Evolutionary conservation across 2,329 filamentous ascomycete genomes (phyloP).

Genomic region (Septoria petroselini): DNA sequence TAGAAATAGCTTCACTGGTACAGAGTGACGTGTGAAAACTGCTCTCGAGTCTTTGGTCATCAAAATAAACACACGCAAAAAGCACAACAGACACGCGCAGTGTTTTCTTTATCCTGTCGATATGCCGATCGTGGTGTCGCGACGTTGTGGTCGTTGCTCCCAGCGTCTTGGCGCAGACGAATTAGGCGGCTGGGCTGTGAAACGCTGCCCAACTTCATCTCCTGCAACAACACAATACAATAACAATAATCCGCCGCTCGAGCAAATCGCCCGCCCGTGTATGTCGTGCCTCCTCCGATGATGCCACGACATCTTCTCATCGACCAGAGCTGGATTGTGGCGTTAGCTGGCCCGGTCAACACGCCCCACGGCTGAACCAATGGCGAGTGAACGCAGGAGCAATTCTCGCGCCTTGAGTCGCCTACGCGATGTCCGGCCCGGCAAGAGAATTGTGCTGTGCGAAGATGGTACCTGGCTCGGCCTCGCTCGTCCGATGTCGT

Average conservation of each 20-base stretch:
- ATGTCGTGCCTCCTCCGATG: neutral
- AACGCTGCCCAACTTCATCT: constrained; percentile 13
- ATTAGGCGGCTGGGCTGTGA: constrained; percentile 6
- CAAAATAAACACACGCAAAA: no score
- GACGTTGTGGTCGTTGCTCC: neutral
- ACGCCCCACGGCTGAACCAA: constrained; percentile 15
- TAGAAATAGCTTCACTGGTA: no score
- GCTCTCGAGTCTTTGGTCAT: no score
- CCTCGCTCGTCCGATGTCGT: neutral
- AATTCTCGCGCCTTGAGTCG: constrained; percentile 13
- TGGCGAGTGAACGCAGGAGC: constrained; percentile 8
- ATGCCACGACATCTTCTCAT: constrained; percentile 14
- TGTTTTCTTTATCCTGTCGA: no score
- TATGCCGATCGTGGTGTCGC: no score
- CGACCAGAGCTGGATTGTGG: constrained; percentile 11
- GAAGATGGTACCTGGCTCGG: constrained; percentile 31
- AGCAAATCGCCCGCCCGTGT: neutral
- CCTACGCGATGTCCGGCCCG: constrained; percentile 17
- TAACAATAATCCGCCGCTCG: neutral
- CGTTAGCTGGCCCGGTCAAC: constrained; percentile 21
- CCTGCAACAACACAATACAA: neutral
- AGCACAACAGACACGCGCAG: no score
- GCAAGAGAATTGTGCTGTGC: constrained; percentile 30
- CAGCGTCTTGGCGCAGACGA: neutral
- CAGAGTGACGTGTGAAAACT: no score